Evolutionary conservation across 371 early-diverging fungal genomes (phyloP).

Genomic region (Coemansia sp.): DNA sequence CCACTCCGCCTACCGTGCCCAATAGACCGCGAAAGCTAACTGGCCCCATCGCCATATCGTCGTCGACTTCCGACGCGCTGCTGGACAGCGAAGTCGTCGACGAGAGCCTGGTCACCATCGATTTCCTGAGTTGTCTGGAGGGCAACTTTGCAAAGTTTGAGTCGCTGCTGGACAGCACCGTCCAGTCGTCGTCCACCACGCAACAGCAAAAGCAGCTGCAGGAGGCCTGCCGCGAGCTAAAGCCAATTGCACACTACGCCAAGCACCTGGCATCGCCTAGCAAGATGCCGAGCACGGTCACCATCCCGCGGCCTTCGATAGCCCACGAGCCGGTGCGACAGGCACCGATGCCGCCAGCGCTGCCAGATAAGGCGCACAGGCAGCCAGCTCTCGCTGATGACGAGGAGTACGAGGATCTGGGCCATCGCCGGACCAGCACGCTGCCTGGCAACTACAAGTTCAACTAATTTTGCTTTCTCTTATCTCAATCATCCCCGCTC

Average conservation of each 20-base stretch:
- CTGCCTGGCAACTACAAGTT: constrained; percentile 28
- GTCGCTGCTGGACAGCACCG: constrained; percentile 3
- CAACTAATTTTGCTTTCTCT: background rate
- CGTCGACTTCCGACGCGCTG: constrained; percentile 28
- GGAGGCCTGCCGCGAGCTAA: constrained; percentile 38
- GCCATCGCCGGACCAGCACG: constrained; percentile 26
- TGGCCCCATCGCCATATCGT: constrained; percentile 26
- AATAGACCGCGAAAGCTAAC: constrained; percentile 4
- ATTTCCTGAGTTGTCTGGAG: constrained; percentile 41
- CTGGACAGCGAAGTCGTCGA: constrained; percentile 42
- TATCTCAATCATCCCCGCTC: background rate
- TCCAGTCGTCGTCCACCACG: background rate
- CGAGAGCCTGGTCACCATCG: constrained; percentile 42
- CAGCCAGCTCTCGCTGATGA: background rate
- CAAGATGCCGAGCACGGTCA: constrained; percentile 11
- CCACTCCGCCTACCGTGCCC: constrained; percentile 4
- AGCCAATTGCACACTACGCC: constrained; percentile 44
- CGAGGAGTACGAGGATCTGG: constrained; percentile 38
- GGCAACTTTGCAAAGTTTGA: constrained; percentile 35
- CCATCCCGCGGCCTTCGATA: constrained; percentile 7
- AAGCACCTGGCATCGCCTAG: constrained; percentile 33
- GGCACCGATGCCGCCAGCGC: background rate
- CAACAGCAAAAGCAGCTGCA: constrained; percentile 5
- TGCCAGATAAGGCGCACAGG: constrained; percentile 1
- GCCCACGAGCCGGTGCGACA: constrained; percentile 13